Base-by-base conservation (phyloP, 148 eudicot genomes). In the Tetragonia tetragonoides region DNA sequence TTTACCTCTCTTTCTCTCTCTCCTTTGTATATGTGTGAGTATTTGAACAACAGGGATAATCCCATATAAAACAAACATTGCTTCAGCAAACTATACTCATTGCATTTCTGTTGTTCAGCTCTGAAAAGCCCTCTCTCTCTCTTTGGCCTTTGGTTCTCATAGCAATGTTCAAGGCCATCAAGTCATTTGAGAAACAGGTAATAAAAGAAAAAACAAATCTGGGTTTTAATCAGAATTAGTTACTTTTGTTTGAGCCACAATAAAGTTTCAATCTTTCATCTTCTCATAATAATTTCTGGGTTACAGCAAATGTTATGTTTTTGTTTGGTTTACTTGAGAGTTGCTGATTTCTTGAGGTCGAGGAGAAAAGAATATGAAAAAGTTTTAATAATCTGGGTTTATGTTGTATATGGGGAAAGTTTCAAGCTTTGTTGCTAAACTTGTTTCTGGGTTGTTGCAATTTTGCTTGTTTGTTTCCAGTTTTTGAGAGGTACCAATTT, bases 101-200 rank as follows among this genome's bases (percentile, higher is more conserved):
- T 63, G 66, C 69, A 64, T 24, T 56, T 66, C 23, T 5, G 21
- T 28, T 67, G 17, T 60, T 57, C 6, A n/a, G 39, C 46, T 37
- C n/a, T 21, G 41, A 10, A 6, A 59, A 34, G n/a, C 6, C 5
- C 64, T 6, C 41, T 4, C 6, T 60, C 6, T 0, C 64, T 6
- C n/a, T 54, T 74, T 68, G 53, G 72, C 1, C 34, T 66, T 73
- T 80, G 67, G 14, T 41, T 59, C 75, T 54, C 78, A 39, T 10
- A 68, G 81, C 81, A 73, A 82, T 82, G 84, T 82, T 82, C 84
- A 82, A 78, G 65, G 81, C 57, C 73, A 62, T 78, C 53, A 73
- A 56, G 28, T 73, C 81, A 71, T 78, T 78, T 78, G 46, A 78
- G 49, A 66, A 56, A 53, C 18, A 71, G 73, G 40, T 57, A 70